Evolutionary conservation across 768 basidiomycete genomes (phyloP).

Genomic region (Russula vinacea): DNA sequence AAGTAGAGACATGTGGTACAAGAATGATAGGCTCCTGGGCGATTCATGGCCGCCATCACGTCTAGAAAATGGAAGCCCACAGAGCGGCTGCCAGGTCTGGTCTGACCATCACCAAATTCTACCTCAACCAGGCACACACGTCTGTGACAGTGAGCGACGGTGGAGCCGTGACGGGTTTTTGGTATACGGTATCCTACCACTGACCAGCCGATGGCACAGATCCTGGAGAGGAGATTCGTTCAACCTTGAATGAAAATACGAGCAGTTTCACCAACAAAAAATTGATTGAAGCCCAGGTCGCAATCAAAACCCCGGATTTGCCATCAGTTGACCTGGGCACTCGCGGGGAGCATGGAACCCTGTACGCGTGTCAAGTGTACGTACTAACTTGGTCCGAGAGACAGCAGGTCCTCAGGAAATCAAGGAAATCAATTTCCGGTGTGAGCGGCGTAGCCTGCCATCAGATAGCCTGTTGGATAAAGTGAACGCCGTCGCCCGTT

Average conservation of each 20-base stretch:
- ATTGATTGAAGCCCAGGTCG: not conserved
- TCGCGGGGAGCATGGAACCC: not conserved
- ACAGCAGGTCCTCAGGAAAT: not conserved
- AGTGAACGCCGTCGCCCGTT: not conserved
- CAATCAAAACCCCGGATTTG: not conserved
- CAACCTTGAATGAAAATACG: not conserved
- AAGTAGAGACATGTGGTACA: not conserved
- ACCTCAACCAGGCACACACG: not conserved
- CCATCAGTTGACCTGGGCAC: not conserved
- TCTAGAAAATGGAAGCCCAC: slow-evolving; percentile 1
- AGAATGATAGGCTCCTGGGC: slow-evolving; percentile 1
- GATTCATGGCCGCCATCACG: slow-evolving; percentile 6
- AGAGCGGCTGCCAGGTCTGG: not conserved
- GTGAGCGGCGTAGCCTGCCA: not conserved
- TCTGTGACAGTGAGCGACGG: not conserved
- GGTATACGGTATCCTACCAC: not conserved
- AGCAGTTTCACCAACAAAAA: not conserved
- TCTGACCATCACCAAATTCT: not conserved
- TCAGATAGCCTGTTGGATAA: not conserved
- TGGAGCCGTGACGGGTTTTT: not conserved
- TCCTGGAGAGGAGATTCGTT: not conserved
- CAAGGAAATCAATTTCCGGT: not conserved
- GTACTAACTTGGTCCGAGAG: not conserved
- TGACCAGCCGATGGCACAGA: not conserved
- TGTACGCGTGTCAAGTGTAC: not conserved